Base-by-base conservation (phyloP, 1,284 basidiomycete species). In the Quambalaria eucalypti region DNA sequence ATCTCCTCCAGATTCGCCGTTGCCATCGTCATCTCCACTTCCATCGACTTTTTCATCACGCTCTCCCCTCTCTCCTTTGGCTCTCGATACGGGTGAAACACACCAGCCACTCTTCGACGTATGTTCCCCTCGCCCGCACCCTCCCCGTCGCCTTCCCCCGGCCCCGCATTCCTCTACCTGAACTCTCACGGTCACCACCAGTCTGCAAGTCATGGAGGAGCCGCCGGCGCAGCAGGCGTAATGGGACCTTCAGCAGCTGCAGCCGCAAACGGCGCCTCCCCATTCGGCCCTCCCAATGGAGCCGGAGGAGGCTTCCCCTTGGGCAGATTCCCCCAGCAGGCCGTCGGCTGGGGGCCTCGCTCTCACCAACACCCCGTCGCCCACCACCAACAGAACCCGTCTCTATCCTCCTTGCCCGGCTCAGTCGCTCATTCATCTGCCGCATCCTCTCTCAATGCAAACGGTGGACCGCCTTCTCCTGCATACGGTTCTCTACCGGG, bases 71-170 rank as follows among this genome's bases (percentile, higher is more conserved):
- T 49, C 48, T 19, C 23, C 16, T 49, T 9, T 10, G 16, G 21
- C 48, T 10, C 21, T 19, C 36, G 25, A n/a, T 30, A 23, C 19
- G 21, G 14, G n/a, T 49, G 23, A 19, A 49, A 26, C 12, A 30
- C 7, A 9, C 26, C 36, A 19, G 29, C 36, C 12, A 28, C 29
- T 49, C 19, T 25, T 29, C 50, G 21, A 28, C 16, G 36, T 61
- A 70, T 70, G 67, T 69, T 61, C 65, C 65, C 62, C 48, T 70
- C 68, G 51, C 65, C 67, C 25, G 57, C 65, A 7, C 68, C 64
- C 39, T 68, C 68, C 23, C 68, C 68, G 55, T 65, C 68, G 33
- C 68, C 68, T 28, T 70, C 68, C 57, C 68, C 68, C 49, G 53
- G 54, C 14, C 68, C 65, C 54, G 68, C 64, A 50, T 68, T 56